Evolutionary conservation across 2,329 filamentous ascomycete species (phyloP), one percentile per base, ranked within the genome.

Genomic region (Fusarium sp.): DNA sequence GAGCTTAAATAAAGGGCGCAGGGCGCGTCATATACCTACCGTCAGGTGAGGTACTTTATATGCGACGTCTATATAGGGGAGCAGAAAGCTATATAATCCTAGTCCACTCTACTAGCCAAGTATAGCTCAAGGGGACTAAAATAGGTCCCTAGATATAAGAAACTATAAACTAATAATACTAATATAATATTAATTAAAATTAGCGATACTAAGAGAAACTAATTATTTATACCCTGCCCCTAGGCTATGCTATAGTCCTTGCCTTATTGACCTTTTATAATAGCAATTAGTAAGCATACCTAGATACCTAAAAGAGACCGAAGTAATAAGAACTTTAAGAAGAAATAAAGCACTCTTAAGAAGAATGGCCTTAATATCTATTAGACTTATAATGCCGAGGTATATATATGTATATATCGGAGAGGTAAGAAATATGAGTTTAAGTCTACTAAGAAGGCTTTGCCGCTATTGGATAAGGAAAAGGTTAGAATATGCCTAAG

Each of bases 391-490:
- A 41, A 66, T 37, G 58, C 71, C 32, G 62, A 71, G 41, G 52
- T 73, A 43, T 72, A 70, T 27, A 54, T 72, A 11, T 67, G 62
- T 20, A 64, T 70, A 18, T 64, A 60, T 14, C 64, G 54, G 13
- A 70, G 62, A 32, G 59, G 70, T 6, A 30, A 73, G 32, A 73
- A 66, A 23, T 70, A 69, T 43, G 59, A 73, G 62, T 73, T 73
- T 4, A 68, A 71, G 61, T 73, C 71, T 68, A 68, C 68, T 37
- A 63, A 71, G 5, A 71, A 62, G 23, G 68, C 59, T 2, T 67
- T 70, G 48, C 62, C 62, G 10, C 66, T 73, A 5, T 64, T 62
- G n/a, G 59, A 70, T 7, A n/a, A 69, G 39, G 68, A 73, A 62
- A 69, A 69, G 39, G 67, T 69, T 16, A 56, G 43, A n/a, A 37